phyloP scores from a whole-genome alignment of 192 early-diverging fungal genomes.

The Dissophora globulifera region DNA sequence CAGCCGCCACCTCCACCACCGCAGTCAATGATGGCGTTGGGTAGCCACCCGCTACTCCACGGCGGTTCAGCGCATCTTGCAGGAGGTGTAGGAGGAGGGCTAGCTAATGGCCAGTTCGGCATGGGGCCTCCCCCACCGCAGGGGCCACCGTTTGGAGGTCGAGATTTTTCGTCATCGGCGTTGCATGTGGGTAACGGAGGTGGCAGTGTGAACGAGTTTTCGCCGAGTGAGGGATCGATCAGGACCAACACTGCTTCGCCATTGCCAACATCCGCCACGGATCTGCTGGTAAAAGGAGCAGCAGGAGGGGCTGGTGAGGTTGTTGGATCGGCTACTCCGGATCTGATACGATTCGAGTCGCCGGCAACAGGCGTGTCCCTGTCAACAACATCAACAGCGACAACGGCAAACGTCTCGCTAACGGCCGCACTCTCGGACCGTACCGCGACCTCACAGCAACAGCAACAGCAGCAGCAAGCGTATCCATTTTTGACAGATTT shows the following conservation, averaged over 20 bases:
- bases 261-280: neutral
- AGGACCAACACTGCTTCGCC: neutral
- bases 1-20: constrained; percentile 9
- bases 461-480: no score
- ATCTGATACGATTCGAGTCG: no score
- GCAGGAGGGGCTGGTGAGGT: no score
- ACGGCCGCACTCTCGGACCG: neutral
- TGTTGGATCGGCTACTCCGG: neutral
- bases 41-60: constrained; percentile 30
- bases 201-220: constrained; percentile 4
- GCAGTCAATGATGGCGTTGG: constrained; percentile 19
- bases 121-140: constrained; percentile 20
- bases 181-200: neutral
- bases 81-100: no score
- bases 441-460: no score
- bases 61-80: neutral
- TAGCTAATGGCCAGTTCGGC: no score
- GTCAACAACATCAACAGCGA: no score
- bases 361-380: no score
- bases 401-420: no score
- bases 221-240: constrained; percentile 5
- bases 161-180: constrained; percentile 6
- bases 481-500: no score
- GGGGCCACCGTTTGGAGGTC: constrained; percentile 9
- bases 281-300: neutral